Percentiles rank a stretch among this genome's conserved stretches.
phyloP scores from a whole-genome alignment of 2,329 filamentous ascomycete species.

The Fusarium sublunatum region DNA sequence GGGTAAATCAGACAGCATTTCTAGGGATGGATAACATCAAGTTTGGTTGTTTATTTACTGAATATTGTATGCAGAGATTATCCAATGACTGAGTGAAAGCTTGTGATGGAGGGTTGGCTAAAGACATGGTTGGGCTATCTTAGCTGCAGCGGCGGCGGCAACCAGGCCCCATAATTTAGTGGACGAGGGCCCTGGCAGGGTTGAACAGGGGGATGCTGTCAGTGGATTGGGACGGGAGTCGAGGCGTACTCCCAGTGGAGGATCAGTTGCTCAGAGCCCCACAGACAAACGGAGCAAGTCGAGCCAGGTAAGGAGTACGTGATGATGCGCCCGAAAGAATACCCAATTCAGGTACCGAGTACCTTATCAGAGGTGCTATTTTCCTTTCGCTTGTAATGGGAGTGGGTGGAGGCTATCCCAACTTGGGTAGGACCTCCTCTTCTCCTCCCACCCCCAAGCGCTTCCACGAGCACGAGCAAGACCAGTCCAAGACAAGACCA shows the following conservation, averaged over 20 bases:
- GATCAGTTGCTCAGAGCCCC: constrained; percentile 31
- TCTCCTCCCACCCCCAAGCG: constrained; percentile 37
- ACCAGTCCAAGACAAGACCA: constrained; percentile 35
- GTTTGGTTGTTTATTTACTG: constrained; percentile 12
- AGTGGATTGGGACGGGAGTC: constrained; percentile 39
- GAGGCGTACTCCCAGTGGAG: constrained; percentile 35
- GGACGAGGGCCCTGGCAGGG: constrained; percentile 20
- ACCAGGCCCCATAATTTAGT: constrained; percentile 27
- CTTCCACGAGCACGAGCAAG: constrained; percentile 27
- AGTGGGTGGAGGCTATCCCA: constrained; percentile 36
- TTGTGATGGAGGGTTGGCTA: constrained; percentile 17
- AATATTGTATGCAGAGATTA: constrained; percentile 1
- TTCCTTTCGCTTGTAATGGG: constrained; percentile 11
- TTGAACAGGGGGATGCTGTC: constrained; percentile 33
- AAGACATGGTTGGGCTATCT: constrained; percentile 20
- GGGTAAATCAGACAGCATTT: not conserved
- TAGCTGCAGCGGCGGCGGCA: constrained; percentile 28
- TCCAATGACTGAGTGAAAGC: constrained; percentile 15
- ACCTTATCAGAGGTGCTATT: constrained; percentile 21
- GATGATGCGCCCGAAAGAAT: not conserved
- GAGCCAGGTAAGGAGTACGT: constrained; percentile 33
- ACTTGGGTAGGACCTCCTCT: constrained; percentile 40
- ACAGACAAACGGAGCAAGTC: constrained; percentile 23
- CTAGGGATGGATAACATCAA: not conserved
- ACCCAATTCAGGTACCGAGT: constrained; percentile 10